Evolutionary conservation across 2,329 filamentous ascomycete genomes (phyloP), one percentile per base, ranked within the genome.

Genomic region (Elsinoe ampelina): DNA sequence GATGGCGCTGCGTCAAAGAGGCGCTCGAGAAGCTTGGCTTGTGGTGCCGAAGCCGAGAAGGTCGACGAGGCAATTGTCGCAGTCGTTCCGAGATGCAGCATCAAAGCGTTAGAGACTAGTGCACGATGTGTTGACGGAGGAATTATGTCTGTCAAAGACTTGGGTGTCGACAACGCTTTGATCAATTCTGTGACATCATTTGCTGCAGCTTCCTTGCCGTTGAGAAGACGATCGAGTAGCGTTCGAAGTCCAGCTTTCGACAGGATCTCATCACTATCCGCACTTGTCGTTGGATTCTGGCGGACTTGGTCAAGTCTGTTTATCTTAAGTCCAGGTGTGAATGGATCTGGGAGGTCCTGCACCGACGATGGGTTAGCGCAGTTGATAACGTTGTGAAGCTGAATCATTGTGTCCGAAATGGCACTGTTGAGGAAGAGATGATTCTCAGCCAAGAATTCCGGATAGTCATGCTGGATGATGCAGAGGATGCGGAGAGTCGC

Each of bases 391-490:
- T 97, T 96, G 62, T 91, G 83, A 54, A 96, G 77, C 70, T 97
- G 93, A 13, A 85, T 84, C 71, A 89, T 93, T 66, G 93, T 86
- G 52, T 84, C 81, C 1, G 91, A 88, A 58, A 97, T 86, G 65
- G 82, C 83, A 63, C 87, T 85, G 73, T 86, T 90, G 54, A 98
- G 81, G 63, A 83, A 82, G 63, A 88, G 83, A 67, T 95, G 88
- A 69, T 95, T 89, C 64, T 91, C 88, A 5, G 88, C 86, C 41
- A 98, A 74, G 70, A 95, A 98, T 57, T 96, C 90, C 0, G 92
- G 87, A 71, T 89, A 97, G 70, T 98, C 93, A 67, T 97, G 93
- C 63, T 95, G 88, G 55, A 98, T 75, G 54, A 95, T 80, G 34
- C 95, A 75, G 56, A 97, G 74, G 59, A 96, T 81, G 66, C 95